Evolutionary conservation across 805 yeast genomes (phyloP), one percentile per base, ranked within the genome.

Genomic region (Groenewaldozyma salmanticensis): DNA sequence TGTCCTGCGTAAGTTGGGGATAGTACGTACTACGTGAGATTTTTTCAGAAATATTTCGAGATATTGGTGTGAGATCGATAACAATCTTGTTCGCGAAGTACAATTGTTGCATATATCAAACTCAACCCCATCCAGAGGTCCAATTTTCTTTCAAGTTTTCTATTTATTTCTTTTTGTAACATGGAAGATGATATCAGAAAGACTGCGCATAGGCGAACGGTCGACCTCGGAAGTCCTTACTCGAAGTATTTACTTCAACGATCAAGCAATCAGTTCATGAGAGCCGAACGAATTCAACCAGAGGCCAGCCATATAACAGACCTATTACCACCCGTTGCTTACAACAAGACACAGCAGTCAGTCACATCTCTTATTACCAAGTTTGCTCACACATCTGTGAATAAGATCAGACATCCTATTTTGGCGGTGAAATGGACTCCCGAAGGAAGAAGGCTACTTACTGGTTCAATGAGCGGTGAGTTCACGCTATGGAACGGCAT

Each of bases 401-500:
- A 90, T 64, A 92, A 92, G 61, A 85, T 87, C 7, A 80, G 82
- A 54, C 96, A 90, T 64, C 84, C 94, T 2, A 85, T 88, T 39
- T 83, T 85, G 52, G 79, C 88, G 1, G 79, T 85, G n/a, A 77
- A 74, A 58, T 90, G 96, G 95, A 92, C 98, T 0, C 97, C 97
- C 0, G 96, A 87, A 52, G 97, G 96, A 0, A 70, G 96, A 51
- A 67, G 98, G 51, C 66, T 92, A 38, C 68, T 92, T 21, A 95
- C 94, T 4, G 94, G 95, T 0, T 77, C 90, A 21, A 86, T 83
- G 63, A 76, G 85, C 42, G 99, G 99, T 33, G 99, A 92, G 59
- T 88, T 92, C 62, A 88, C 97, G 9, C 67, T 92, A 35, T 92
- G 97, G 97, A 87, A 88, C 59, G 96, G 97, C 7, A 75, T 83